Base-by-base conservation (phyloP, 495 filamentous ascomycete species). In the Articulospora tetracladia region DNA sequence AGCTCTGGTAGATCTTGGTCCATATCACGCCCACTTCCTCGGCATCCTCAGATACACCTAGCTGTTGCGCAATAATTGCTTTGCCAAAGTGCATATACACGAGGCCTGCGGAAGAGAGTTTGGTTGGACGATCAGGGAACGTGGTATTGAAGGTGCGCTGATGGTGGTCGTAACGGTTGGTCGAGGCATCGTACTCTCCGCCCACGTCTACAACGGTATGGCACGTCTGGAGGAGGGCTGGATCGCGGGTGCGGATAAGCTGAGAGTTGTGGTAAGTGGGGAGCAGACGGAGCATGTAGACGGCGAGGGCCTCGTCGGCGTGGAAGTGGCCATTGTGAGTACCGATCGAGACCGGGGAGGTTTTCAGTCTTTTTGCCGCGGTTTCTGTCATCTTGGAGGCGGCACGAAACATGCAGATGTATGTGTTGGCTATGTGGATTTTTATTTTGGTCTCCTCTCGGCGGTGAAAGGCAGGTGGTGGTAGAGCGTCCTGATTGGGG, bases 291-390 rank as follows among this genome's bases (percentile, higher is more conserved):
- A 98, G 89, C 77, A 98, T 90, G 78, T 94, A 90, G 59, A 98
- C 92, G 55, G 94, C 94, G n/a, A 98, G 86, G 60, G 94, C 94
- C 77, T 98, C 94, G 72, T 98, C 94, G 73, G 94, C 95, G 77
- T 98, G 94, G 82, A 98, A 98, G 75, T 97, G 91, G 57, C 55
- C 54, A 76, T 88, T 97, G 80, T 96, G 93, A 13, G 93, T 96
- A 57, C 91, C 93, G 66, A 96, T 95, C 56, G 84, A 72, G 64
- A 88, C 73, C 30, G 78, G 77, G 13, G 75, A 73, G 44, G 76
- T 77, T 77, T 91, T 92, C 56, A 92, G 70, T 70, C 87, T 83
- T 72, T 93, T 93, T 24, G 87, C 75, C 63, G 82, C 80, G 59
- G 76, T 81, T 75, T 87, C 80, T 64, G 85, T 79, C 88, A 90